Evolutionary conservation across 306 rosid species (phyloP), one percentile per base, ranked within the genome.

Genomic region (Cucurbita ficifolia): DNA sequence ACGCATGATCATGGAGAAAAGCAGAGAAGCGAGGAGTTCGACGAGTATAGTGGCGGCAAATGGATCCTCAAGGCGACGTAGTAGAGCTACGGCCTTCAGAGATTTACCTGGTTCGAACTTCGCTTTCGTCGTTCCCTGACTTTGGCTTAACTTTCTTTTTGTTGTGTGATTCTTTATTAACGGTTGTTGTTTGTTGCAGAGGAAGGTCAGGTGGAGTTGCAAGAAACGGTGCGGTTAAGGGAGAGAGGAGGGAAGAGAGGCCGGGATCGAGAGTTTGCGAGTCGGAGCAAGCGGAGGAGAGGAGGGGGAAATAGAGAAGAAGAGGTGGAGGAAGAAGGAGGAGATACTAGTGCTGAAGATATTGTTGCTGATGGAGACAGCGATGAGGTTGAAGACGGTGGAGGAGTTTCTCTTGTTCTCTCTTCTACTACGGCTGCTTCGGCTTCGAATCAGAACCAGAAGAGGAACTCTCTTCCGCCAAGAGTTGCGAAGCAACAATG

Each of bases 21-120:
- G 16, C 54, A 83, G 90, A 87, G 90, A 86, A 71, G 79, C 88
- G 12, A 84, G 79, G 78, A 83, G 81, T 73, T 76, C 87, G 72
- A 68, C 85, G 17, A 71, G 79, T 24, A 68, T 55, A 70, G 61
- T 84, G n/a, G 81, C 84, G 42, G 64, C 79, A 39, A 77, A 76
- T 65, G 79, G 83, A 56, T 70, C 79, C 36, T 79, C 76, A 9
- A 74, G 48, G 59, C 83, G 82, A 55, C 79, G 81, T 55, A 78
- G 75, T 33, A 77, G 84, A 67, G 77, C 84, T 46, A 59, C 76
- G 53, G 33, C 75, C 71, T 74, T 75, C 71, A 74, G 81, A 80
- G 83, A 83, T n/a, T 85, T 84, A 73, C 83, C 81, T 22, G 89
- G 92, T 85, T 74, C 7, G 45, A 21, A 40, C 22, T 53, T 45